Conservation (phyloP, 306 rosid species). For the Gillenia trifoliata region DNA sequence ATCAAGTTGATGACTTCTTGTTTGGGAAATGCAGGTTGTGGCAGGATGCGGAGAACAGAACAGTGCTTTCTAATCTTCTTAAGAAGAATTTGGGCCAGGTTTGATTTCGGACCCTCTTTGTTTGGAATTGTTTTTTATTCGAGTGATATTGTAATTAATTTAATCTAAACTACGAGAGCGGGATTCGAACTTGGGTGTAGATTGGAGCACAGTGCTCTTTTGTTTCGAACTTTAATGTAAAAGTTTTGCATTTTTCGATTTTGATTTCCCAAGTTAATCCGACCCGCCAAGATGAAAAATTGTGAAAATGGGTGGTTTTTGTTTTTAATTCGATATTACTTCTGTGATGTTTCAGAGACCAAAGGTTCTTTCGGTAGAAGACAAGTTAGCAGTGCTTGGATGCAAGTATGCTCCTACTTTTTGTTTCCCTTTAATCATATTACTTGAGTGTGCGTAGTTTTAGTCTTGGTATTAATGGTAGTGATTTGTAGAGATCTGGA, state of each 20-base stretch:
- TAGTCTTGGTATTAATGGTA: neutral
- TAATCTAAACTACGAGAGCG: neutral
- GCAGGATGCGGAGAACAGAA: constrained; percentile 96
- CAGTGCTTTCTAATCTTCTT: constrained; percentile 58
- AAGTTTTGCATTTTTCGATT: neutral
- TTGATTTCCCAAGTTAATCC: neutral
- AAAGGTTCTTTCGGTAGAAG: constrained; percentile 75
- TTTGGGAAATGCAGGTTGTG: constrained; percentile 60
- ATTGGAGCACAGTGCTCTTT: neutral
- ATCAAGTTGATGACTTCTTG: neutral
- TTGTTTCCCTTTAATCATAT: neutral
- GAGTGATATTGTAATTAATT: neutral
- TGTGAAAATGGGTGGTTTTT: neutral
- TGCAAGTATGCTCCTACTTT: constrained; percentile 53
- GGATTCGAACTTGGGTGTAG: neutral
- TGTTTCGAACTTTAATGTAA: neutral
- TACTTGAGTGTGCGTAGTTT: neutral
- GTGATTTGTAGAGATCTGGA: constrained; percentile 61
- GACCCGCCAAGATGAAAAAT: neutral
- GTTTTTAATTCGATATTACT: neutral
- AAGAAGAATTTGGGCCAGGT: constrained; percentile 71
- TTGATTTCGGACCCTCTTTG: neutral
- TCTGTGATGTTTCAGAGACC: constrained; percentile 55
- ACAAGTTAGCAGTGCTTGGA: constrained; percentile 75
- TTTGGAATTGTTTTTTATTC: neutral